These are phyloP conservation scores for Auricularia sp. DNA, from an alignment of 768 basidiomycete species.

Conservation along the genomic window DNA sequence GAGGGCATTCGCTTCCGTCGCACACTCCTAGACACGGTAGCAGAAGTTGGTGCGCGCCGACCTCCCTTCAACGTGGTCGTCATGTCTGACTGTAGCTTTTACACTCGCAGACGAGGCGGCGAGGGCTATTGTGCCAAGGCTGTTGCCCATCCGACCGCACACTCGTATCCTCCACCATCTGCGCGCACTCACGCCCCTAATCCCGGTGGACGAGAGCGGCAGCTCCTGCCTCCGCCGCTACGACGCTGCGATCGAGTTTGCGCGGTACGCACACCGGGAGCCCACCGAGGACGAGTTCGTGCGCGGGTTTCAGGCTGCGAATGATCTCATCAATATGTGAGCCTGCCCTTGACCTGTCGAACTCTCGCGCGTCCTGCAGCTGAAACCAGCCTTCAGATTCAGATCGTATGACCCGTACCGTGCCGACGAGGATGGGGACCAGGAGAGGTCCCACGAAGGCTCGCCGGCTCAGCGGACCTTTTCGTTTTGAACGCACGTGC, in stretches of 20 bases:
- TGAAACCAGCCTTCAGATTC: neutral
- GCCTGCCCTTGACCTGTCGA: neutral
- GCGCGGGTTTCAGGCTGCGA: constrained; percentile 50
- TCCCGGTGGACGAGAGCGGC: constrained; percentile 23
- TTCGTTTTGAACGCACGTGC: neutral
- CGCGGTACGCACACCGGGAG: constrained; percentile 48
- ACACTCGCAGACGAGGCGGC: constrained; percentile 49
- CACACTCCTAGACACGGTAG: constrained; percentile 60
- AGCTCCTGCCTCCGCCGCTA: constrained; percentile 34
- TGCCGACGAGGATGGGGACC: neutral
- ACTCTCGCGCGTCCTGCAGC: neutral
- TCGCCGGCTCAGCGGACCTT: neutral
- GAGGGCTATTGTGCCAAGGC: constrained; percentile 61
- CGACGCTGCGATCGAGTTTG: constrained; percentile 67
- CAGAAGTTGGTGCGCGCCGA: constrained; percentile 47
- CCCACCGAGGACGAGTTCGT: constrained; percentile 60
- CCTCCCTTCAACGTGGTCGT: too few relatives aligned
- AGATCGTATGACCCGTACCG: neutral
- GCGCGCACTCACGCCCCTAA: constrained; percentile 59
- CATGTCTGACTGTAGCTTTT: neutral
- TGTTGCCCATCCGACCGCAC: constrained; percentile 61
- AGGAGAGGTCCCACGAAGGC: neutral
- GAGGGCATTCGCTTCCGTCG: constrained; percentile 56
- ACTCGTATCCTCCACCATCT: constrained; percentile 73
- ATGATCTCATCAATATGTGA: constrained; percentile 54